A percentile compares a stretch with the other conserved stretches of the same genome.
Evolutionary conservation across 257 asterid species (phyloP).

Genomic region (Buddleja alternifolia): DNA sequence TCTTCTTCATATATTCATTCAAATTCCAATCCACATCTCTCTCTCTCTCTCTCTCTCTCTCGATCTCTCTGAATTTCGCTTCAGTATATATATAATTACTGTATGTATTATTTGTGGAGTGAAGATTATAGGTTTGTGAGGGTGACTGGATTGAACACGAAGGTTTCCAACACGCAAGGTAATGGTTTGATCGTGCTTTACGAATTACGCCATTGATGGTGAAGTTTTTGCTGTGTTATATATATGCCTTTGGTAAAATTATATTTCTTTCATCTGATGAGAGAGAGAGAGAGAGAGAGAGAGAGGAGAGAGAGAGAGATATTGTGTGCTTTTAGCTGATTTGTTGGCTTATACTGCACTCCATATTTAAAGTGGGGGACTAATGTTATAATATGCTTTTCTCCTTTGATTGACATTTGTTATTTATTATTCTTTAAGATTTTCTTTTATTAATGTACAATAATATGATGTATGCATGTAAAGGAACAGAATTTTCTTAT

Average conservation of each 20-base stretch:
- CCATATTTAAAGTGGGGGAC: conserved; percentile 29
- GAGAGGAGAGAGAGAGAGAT: too few relatives aligned
- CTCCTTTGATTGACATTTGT: background rate
- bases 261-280: conserved; percentile 1
- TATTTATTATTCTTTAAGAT: background rate
- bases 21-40: too few relatives aligned
- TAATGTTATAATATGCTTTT: background rate
- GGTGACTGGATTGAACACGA: conserved; percentile 24
- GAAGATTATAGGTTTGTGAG: conserved; percentile 8
- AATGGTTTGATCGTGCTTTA: conserved; percentile 36
- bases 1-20: conserved; percentile 43
- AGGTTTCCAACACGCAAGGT: conserved; percentile 57
- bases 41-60: conserved; percentile 10
- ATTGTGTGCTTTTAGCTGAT: conserved; percentile 9
- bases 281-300: conserved; percentile 17
- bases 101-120: background rate
- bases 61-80: too few relatives aligned
- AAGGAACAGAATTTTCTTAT: conserved; percentile 29
- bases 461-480: conserved; percentile 23
- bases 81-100: background rate
- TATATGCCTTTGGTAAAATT: too few relatives aligned
- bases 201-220: conserved; percentile 62
- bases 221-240: conserved; percentile 37
- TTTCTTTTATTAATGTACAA: background rate
- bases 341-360: conserved; percentile 50